Conservation (phyloP, 176 grass and related monocot genomes). For the Rhynchospora tenuis region DNA sequence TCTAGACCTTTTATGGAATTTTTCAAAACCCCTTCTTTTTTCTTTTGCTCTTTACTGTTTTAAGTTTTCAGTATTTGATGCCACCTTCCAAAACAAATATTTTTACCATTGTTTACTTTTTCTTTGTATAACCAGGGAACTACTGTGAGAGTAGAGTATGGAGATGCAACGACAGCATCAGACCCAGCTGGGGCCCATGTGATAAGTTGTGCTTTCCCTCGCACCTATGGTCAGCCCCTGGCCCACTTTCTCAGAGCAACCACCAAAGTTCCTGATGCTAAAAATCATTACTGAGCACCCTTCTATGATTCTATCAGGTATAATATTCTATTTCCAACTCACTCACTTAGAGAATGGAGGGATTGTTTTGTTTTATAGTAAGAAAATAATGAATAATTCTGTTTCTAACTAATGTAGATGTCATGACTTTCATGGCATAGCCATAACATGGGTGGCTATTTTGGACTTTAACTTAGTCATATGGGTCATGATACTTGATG, state of each 20-base stretch:
- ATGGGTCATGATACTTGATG: not conserved
- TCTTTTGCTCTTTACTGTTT: not conserved
- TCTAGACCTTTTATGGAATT: not conserved
- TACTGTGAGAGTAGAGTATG: slow-evolving; percentile 88
- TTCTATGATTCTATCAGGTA: slow-evolving; percentile 43
- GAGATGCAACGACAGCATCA: slow-evolving; percentile 67
- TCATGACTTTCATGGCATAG: not conserved
- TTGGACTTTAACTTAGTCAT: not conserved
- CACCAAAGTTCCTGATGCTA: slow-evolving; percentile 67
- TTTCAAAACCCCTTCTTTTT: not conserved
- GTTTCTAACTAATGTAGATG: not conserved
- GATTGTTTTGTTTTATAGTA: not conserved
- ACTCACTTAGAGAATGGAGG: not conserved
- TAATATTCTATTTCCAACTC: not conserved
- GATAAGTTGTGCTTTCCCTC: slow-evolving; percentile 72
- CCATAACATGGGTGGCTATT: not conserved
- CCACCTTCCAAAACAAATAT: not conserved
- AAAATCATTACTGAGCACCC: slow-evolving; percentile 73
- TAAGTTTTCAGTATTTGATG: not conserved
- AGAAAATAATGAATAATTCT: not conserved
- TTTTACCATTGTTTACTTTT: not conserved
- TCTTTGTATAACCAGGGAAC: slow-evolving; percentile 55
- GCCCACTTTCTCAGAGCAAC: slow-evolving; percentile 87
- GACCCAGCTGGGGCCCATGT: slow-evolving; percentile 83
- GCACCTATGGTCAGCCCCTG: slow-evolving; percentile 79